Evolutionary conservation across 805 yeast genomes (phyloP).

Genomic region (Yarrowia divulgata): DNA sequence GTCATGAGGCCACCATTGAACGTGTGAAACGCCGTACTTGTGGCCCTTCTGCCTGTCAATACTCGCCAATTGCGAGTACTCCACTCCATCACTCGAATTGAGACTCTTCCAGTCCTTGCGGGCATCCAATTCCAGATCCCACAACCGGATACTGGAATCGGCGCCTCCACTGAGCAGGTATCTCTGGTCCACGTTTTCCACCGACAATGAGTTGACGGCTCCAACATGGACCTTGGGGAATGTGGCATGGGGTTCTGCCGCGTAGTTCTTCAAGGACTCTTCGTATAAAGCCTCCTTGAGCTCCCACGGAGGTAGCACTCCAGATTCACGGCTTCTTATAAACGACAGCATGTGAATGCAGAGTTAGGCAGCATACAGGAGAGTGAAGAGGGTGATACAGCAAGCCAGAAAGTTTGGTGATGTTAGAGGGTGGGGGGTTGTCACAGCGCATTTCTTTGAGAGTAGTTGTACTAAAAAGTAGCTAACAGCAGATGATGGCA

Average conservation of each 20-base stretch:
- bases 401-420: not conserved
- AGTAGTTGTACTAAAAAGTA: too few relatives aligned
- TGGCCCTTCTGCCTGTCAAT: slow-evolving; percentile 56
- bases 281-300: slow-evolving; percentile 40
- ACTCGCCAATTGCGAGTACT: slow-evolving; percentile 20
- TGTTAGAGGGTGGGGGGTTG: not conserved
- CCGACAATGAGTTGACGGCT: slow-evolving; percentile 66
- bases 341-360: slow-evolving; percentile 28
- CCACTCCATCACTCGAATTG: slow-evolving; percentile 39
- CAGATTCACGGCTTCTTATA: slow-evolving; percentile 21
- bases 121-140: slow-evolving; percentile 59
- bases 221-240: slow-evolving; percentile 49
- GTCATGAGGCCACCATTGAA: slow-evolving; percentile 90
- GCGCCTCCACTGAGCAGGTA: slow-evolving; percentile 75
- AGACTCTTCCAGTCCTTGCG: slow-evolving; percentile 42
- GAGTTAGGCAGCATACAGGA: not conserved
- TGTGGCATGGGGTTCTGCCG: slow-evolving; percentile 15
- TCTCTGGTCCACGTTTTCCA: slow-evolving; percentile 58
- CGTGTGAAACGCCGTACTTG: slow-evolving; percentile 71
- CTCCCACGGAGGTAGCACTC: slow-evolving; percentile 30
- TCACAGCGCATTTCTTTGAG: too few relatives aligned
- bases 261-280: slow-evolving; percentile 20
- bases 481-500: too few relatives aligned
- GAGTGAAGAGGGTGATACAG: not conserved
- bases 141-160: slow-evolving; percentile 69